phyloP scores from a whole-genome alignment of 2,329 filamentous ascomycete species.

The Pseudocercospora cruenta region DNA sequence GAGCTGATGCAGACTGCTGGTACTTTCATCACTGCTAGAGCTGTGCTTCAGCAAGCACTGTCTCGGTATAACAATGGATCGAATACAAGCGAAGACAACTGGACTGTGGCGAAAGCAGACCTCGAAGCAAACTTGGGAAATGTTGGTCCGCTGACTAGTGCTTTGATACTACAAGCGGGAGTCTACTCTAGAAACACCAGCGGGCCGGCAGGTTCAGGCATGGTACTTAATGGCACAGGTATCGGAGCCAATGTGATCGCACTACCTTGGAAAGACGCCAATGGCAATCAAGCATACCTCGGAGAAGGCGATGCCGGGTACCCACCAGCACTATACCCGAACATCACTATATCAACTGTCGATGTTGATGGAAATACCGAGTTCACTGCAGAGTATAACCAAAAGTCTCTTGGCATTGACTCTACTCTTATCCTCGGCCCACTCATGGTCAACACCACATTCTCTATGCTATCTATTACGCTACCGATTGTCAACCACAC shows the following conservation, averaged over 20 bases:
- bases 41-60: conserved; percentile 58
- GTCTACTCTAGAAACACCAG: conserved; percentile 72
- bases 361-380: conserved; percentile 36
- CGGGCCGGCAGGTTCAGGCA: conserved; percentile 51
- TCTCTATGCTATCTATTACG: conserved; percentile 79
- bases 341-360: conserved; percentile 61
- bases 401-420: conserved; percentile 47
- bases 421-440: conserved; percentile 74
- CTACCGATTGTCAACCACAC: conserved; percentile 74
- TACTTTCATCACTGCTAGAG: conserved; percentile 68
- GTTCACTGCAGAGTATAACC: conserved; percentile 47
- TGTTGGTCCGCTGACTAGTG: conserved; percentile 46
- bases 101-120: conserved; percentile 64
- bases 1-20: conserved; percentile 77
- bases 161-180: conserved; percentile 67
- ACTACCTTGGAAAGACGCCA: conserved; percentile 64
- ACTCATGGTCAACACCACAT: conserved; percentile 69
- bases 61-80: conserved; percentile 53
- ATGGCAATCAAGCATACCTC: conserved; percentile 64
- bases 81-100: conserved; percentile 63
- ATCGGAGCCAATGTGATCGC: conserved; percentile 55
- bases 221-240: conserved; percentile 68
- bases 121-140: conserved; percentile 71
- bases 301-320: conserved; percentile 67
- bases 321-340: conserved; percentile 74